Percentiles rank a stretch among this genome's conserved stretches.
Conservation (phyloP, 192 early-diverging fungal species). For the Rhizophagus clarus region DNA sequence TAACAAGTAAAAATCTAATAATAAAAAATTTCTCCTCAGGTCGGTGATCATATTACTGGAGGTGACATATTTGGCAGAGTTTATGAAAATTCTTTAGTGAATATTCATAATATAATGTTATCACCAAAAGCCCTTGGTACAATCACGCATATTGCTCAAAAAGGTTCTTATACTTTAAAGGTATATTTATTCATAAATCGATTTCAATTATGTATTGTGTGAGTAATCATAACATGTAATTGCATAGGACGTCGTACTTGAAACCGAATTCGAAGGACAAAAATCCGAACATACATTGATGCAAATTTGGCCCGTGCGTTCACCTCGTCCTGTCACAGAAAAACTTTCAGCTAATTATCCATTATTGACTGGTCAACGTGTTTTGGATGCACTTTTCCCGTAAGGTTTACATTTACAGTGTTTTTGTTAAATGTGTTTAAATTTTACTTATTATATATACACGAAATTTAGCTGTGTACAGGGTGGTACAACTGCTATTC, state of each 20-base stretch:
- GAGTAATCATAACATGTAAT: background rate
- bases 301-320: constrained; percentile 97
- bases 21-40: constrained; percentile 34
- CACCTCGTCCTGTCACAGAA: constrained; percentile 91
- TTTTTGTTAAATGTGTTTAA: background rate
- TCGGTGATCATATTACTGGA: constrained; percentile 97
- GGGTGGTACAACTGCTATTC: constrained; percentile 99
- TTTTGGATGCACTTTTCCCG: constrained; percentile 98
- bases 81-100: constrained; percentile 93
- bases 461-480: constrained; percentile 78
- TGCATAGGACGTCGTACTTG: constrained; percentile 79
- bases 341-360: constrained; percentile 96
- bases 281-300: constrained; percentile 92
- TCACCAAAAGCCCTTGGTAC: constrained; percentile 94
- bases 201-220: background rate
- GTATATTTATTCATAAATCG: constrained; percentile 29
- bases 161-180: constrained; percentile 89
- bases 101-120: constrained; percentile 90
- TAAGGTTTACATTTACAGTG: constrained; percentile 37
- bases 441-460: background rate
- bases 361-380: constrained; percentile 96
- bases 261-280: constrained; percentile 97
- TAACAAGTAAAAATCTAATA: background rate
- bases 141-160: constrained; percentile 92
- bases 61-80: constrained; percentile 96